These are phyloP conservation scores for Zanthoxylum bungeanum DNA, from an alignment of 345 rosid species.

Conservation along the genomic window DNA sequence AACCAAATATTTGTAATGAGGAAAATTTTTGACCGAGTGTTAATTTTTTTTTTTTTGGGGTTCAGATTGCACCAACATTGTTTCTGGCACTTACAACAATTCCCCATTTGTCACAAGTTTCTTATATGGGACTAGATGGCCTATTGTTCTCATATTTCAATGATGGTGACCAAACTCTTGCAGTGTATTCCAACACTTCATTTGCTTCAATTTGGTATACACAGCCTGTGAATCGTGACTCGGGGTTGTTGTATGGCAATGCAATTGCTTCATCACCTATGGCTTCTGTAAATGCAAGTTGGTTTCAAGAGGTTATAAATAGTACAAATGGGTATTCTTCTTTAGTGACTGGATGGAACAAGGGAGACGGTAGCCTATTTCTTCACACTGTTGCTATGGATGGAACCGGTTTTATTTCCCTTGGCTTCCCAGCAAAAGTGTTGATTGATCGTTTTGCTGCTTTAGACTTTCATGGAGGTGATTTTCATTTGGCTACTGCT, in stretches of 20 bases:
- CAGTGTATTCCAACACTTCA: conserved; percentile 32
- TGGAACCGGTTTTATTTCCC: conserved; percentile 31
- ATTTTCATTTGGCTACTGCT: conserved; percentile 25
- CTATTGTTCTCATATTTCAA: conserved; percentile 29
- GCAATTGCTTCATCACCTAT: conserved; percentile 16
- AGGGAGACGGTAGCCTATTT: conserved; percentile 20
- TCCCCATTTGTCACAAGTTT: conserved; percentile 24
- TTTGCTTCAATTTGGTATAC: conserved; percentile 24
- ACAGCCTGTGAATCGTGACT: conserved; percentile 33
- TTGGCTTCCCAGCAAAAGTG: conserved; percentile 28
- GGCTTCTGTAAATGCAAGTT: conserved; percentile 16
- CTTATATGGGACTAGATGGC: conserved; percentile 35
- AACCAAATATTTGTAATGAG: neutral
- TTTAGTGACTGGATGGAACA: conserved; percentile 22
- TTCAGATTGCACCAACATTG: conserved; percentile 40
- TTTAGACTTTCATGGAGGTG: conserved; percentile 33
- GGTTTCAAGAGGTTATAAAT: conserved; percentile 28
- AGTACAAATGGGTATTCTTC: conserved; percentile 21
- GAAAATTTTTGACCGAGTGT: neutral
- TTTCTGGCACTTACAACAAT: conserved; percentile 33
- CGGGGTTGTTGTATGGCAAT: conserved; percentile 32
- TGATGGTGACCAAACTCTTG: conserved; percentile 15
- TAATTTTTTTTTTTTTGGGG: neutral
- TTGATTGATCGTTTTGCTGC: conserved; percentile 23
- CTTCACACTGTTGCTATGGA: conserved; percentile 28